phyloP scores from a whole-genome alignment of 2,329 filamentous ascomycete species.

The Hypocreales sp. region DNA sequence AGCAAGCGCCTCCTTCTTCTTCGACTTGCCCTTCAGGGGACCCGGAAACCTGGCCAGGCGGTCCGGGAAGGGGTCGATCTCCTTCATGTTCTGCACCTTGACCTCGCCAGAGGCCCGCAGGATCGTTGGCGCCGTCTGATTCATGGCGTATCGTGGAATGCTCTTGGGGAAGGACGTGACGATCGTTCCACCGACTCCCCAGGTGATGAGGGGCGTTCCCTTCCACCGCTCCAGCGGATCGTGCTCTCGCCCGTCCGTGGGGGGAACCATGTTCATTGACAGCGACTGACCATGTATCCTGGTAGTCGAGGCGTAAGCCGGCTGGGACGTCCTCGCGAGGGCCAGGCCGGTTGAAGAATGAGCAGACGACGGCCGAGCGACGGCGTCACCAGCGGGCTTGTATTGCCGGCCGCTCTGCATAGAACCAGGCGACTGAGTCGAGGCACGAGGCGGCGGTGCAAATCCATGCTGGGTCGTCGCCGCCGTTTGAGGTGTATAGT shows the following conservation, averaged over 20 bases:
- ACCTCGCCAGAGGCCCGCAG: slow-evolving; percentile 72
- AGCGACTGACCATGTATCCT: slow-evolving; percentile 38
- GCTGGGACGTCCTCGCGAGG: slow-evolving; percentile 9
- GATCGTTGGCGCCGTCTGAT: slow-evolving; percentile 57
- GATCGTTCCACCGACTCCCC: slow-evolving; percentile 73
- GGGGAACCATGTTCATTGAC: slow-evolving; percentile 40
- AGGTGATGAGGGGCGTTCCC: slow-evolving; percentile 72
- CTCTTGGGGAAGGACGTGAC: slow-evolving; percentile 80
- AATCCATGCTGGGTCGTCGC: slow-evolving; percentile 23
- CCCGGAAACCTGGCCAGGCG: slow-evolving; percentile 73
- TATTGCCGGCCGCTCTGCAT: slow-evolving; percentile 21
- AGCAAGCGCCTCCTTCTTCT: slow-evolving; percentile 80
- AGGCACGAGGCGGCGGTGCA: slow-evolving; percentile 40
- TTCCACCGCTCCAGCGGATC: slow-evolving; percentile 85
- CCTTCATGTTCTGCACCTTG: slow-evolving; percentile 59
- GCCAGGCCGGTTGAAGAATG: slow-evolving; percentile 26
- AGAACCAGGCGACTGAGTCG: slow-evolving; percentile 45
- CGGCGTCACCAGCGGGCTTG: slow-evolving; percentile 23
- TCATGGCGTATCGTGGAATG: slow-evolving; percentile 70
- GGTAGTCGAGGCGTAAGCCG: slow-evolving; percentile 14
- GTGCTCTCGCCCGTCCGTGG: slow-evolving; percentile 49
- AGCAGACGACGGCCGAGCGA: slow-evolving; percentile 39
- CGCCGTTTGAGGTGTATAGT: slow-evolving; percentile 29
- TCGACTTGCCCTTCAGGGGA: slow-evolving; percentile 73
- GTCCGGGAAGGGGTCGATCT: slow-evolving; percentile 56